These are phyloP conservation scores for Raffaelea albimanens DNA, from an alignment of 2,329 filamentous ascomycete genomes.

Conservation along the genomic window DNA sequence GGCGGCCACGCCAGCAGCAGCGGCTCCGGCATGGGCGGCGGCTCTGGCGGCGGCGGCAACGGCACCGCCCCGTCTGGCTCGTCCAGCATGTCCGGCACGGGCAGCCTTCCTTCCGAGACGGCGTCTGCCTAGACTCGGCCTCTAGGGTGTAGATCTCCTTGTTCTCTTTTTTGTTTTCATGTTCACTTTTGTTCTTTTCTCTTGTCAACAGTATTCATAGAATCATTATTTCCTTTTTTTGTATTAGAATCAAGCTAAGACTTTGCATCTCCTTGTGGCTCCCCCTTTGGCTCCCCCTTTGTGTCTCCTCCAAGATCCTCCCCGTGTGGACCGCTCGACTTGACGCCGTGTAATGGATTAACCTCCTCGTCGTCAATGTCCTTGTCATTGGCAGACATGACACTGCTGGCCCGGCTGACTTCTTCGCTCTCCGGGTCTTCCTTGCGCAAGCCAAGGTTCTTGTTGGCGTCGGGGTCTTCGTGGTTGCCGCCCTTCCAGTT, in stretches of 20 bases:
- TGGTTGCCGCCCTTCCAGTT: constrained; percentile 61
- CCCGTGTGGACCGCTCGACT: constrained; percentile 19
- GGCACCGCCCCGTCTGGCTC: neutral
- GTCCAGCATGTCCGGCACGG: neutral
- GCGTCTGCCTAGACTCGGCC: too few species aligned
- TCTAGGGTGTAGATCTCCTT: too few species aligned
- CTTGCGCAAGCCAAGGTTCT: constrained; percentile 58
- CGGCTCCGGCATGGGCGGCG: constrained; percentile 5
- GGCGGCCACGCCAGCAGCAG: constrained; percentile 2
- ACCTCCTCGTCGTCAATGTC: constrained; percentile 9
- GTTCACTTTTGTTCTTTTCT: neutral
- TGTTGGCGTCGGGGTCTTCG: constrained; percentile 40
- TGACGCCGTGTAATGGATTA: constrained; percentile 16
- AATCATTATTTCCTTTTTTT: too few species aligned
- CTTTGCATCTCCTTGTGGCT: too few species aligned
- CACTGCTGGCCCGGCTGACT: constrained; percentile 64
- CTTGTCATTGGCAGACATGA: constrained; percentile 25
- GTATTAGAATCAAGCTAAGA: too few species aligned
- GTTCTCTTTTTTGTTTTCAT: neutral
- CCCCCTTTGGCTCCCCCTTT: too few species aligned
- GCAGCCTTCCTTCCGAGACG: neutral
- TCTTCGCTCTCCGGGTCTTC: constrained; percentile 56
- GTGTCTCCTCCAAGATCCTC: constrained; percentile 14
- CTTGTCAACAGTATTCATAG: too few species aligned
- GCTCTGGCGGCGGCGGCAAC: constrained; percentile 2